These are phyloP conservation scores for Bruguiera parviflora DNA, from an alignment of 345 rosid genomes.

Conservation along the genomic window DNA sequence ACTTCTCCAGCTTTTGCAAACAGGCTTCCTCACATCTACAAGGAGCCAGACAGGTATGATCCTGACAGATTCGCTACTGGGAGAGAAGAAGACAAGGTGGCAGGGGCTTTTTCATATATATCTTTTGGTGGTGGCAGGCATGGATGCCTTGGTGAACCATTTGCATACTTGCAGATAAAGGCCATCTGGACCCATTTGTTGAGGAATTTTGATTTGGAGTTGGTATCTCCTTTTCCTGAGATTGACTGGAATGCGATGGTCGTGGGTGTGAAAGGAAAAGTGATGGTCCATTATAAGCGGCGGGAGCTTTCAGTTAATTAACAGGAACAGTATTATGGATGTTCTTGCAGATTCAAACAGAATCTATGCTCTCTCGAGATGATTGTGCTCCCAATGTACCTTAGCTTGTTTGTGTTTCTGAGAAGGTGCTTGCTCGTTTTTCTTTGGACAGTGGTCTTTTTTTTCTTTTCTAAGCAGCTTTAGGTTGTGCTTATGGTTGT, in stretches of 20 bases:
- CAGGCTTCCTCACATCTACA: constrained; percentile 74
- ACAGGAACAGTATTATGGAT: background rate
- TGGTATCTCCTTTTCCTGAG: constrained; percentile 93
- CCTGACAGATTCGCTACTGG: constrained; percentile 79
- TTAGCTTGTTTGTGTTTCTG: background rate
- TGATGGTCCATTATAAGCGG: constrained; percentile 85
- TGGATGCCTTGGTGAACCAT: constrained; percentile 96
- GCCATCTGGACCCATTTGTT: constrained; percentile 97
- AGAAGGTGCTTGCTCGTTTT: constrained; percentile 7
- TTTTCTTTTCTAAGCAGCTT: background rate
- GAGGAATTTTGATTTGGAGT: constrained; percentile 86
- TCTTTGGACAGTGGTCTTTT: background rate
- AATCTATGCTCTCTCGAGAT: constrained; percentile 1
- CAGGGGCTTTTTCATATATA: constrained; percentile 87
- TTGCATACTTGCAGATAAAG: constrained; percentile 96
- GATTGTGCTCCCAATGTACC: background rate
- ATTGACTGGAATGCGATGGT: constrained; percentile 99
- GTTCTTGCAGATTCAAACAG: constrained; percentile 1
- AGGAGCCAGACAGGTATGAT: constrained; percentile 77
- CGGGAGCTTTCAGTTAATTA: constrained; percentile 20
- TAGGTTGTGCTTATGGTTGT: constrained; percentile 1
- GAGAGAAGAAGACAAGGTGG: constrained; percentile 90
- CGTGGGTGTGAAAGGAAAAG: constrained; percentile 92
- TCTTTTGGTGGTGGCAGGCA: constrained; percentile 98
- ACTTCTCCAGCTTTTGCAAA: constrained; percentile 97